Conservation (phyloP, 345 rosid species). For the Pistacia vera region DNA sequence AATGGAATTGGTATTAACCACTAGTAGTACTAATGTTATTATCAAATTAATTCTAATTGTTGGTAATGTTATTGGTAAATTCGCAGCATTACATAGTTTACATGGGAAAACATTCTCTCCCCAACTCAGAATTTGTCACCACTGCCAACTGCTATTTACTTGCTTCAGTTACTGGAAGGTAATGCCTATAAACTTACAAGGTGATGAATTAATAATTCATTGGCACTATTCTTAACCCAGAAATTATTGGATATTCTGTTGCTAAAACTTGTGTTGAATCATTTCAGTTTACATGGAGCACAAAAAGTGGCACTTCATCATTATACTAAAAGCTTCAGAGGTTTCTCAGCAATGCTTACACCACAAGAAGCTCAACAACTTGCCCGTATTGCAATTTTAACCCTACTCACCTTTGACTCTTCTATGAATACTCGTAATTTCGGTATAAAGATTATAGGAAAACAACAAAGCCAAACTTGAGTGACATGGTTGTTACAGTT, state of each 20-base stretch:
- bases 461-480: no score
- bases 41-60: no score
- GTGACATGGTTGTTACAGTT: background rate
- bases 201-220: background rate
- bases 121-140: slow-evolving; percentile 43
- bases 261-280: background rate
- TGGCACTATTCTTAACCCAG: no score
- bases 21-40: no score
- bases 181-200: slow-evolving; percentile 1
- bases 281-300: slow-evolving; percentile 40
- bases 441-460: no score
- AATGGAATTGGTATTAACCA: no score
- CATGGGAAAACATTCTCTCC: slow-evolving; percentile 53
- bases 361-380: slow-evolving; percentile 41
- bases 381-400: slow-evolving; percentile 21
- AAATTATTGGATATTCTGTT: no score
- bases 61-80: background rate
- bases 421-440: background rate
- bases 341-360: slow-evolving; percentile 54
- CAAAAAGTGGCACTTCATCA: slow-evolving; percentile 39
- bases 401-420: background rate
- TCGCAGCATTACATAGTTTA: slow-evolving; percentile 55
- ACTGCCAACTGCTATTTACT: slow-evolving; percentile 41
- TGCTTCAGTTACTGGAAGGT: slow-evolving; percentile 46
- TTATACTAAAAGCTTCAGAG: slow-evolving; percentile 53